Percentiles rank a stretch among this genome's conserved stretches.
Conservation (phyloP, 164 flowering plant genomes). For the Stephania yunnanensis region DNA sequence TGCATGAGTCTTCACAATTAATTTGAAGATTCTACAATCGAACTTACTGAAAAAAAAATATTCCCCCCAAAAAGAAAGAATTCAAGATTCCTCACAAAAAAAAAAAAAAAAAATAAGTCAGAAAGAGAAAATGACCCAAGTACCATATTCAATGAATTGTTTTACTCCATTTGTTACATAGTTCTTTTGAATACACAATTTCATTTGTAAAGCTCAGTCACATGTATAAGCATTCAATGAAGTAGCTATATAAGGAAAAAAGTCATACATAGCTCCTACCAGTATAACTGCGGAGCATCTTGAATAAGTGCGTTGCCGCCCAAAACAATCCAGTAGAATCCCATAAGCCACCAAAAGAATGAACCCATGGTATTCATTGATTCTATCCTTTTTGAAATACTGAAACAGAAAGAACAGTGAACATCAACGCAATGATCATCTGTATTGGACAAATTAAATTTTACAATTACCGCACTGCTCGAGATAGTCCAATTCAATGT, state of each 20-base stretch:
- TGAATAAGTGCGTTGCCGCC: constrained; percentile 65
- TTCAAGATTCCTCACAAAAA: background rate
- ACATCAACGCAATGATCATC: background rate
- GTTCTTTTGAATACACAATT: background rate
- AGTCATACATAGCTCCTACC: constrained; percentile 32
- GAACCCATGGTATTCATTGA: constrained; percentile 47
- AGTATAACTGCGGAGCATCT: constrained; percentile 68
- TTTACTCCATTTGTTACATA: background rate
- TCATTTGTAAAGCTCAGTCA: background rate
- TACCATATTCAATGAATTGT: background rate
- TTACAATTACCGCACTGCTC: too few species aligned
- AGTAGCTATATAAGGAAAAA: background rate
- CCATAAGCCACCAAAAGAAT: constrained; percentile 71
- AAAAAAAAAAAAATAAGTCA: too few species aligned
- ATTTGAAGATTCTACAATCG: too few species aligned
- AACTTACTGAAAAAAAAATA: too few species aligned
- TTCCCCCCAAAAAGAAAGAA: background rate
- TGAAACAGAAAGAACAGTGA: constrained; percentile 17
- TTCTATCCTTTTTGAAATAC: constrained; percentile 44
- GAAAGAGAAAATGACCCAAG: background rate
- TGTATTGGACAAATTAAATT: too few species aligned
- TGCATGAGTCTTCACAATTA: too few species aligned
- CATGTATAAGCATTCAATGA: background rate
- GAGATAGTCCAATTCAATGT: background rate
- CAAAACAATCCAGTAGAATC: constrained; percentile 60